These are phyloP conservation scores for Stachybotrys echinatus DNA, from an alignment of 2,329 filamentous ascomycete genomes.

Conservation along the genomic window DNA sequence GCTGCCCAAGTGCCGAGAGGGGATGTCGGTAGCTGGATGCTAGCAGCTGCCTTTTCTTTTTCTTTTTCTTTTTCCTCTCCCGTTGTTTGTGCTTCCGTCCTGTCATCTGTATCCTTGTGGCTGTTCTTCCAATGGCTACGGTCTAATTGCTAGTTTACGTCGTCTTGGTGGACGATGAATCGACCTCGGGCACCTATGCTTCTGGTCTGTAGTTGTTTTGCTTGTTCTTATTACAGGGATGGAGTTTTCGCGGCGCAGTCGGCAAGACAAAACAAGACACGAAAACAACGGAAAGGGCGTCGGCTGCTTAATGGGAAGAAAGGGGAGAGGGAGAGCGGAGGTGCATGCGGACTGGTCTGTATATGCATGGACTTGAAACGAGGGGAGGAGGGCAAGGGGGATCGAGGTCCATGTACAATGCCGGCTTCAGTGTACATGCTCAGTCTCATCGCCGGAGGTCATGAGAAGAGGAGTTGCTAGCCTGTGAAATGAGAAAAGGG, in stretches of 20 bases:
- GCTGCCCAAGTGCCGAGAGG: background rate
- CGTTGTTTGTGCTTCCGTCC: background rate
- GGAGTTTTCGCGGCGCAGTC: background rate
- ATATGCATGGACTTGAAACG: background rate
- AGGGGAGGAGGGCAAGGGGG: background rate
- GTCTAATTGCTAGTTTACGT: background rate
- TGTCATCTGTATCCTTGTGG: background rate
- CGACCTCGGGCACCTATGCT: too few relatives aligned
- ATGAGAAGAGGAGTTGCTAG: too few relatives aligned
- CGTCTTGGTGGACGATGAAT: too few relatives aligned
- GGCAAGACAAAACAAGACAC: background rate
- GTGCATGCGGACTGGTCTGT: background rate
- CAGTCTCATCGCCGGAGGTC: too few relatives aligned
- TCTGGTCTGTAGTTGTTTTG: too few relatives aligned
- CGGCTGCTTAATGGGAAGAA: background rate
- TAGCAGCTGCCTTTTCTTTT: background rate
- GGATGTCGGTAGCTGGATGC: too few relatives aligned
- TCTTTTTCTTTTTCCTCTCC: background rate
- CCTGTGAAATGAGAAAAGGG: too few relatives aligned
- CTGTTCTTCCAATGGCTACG: background rate
- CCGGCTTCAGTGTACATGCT: background rate
- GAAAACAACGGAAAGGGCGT: background rate
- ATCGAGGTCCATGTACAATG: background rate
- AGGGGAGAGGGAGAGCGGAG: background rate
- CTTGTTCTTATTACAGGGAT: too few relatives aligned